Evolutionary conservation across 2,329 filamentous ascomycete species (phyloP), one percentile per base, ranked within the genome.

Genomic region (Fusarium pseudoanthophilum): DNA sequence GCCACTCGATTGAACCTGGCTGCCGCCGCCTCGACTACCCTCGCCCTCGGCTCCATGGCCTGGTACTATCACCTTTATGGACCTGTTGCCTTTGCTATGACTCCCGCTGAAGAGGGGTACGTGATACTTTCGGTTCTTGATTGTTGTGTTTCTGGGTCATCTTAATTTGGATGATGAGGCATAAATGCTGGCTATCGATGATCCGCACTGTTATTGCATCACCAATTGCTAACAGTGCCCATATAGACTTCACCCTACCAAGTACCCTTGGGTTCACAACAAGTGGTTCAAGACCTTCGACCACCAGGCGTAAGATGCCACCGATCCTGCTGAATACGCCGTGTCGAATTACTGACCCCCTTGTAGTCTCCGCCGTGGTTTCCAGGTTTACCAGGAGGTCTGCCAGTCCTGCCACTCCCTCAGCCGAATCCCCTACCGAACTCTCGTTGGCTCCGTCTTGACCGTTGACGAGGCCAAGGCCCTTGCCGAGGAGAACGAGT

Each of bases 51-150:
- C 80, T 95, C 95, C 77, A 91, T 95, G 80, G 95, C 94, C 79
- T 98, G 95, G 95, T 98, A 98, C 88, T 97, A 95, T 85, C 94
- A 97, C 86, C 92, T 97, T 79, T 98, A 97, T 85, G 96, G 95
- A 81, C 91, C 93, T 79, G 91, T 93, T 79, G 92, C 93, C 73
- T 90, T 94, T 84, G 96, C 96, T 79, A 93, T 93, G 91, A 95
- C 95, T 79, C 95, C 94, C 75, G 93, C 93, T 81, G 96, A 99
- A 88, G 96, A 99, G 91, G 96, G 96, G 96, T 99, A 89, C 92
- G 95, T 93, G 59, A 61, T 57, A 55, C 55, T 43, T 57, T 56
- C 18, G 48, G 46, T 60, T 60, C 26, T 52, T 64, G 71, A 70
- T 48, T 30, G 57, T 42, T 42, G 43, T 49, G 55, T 49, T 67